Evolutionary conservation across 768 basidiomycete species (phyloP).

Genomic region (Tricholoma saponaceum): DNA sequence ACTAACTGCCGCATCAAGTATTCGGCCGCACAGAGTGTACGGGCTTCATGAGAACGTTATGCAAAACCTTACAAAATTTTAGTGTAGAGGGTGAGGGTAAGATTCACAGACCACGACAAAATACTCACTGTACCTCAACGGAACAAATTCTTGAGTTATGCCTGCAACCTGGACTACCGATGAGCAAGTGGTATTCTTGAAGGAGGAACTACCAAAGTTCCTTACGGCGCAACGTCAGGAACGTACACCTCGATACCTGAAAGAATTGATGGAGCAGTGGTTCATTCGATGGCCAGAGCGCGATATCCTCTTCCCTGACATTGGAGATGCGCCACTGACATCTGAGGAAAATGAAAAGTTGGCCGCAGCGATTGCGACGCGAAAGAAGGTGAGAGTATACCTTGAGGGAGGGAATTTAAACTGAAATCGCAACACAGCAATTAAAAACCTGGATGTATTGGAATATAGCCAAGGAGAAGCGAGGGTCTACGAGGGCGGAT

Average conservation of each 20-base stretch:
- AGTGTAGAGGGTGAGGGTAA: not conserved
- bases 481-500: not conserved
- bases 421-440: not conserved
- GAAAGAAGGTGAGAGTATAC: not conserved
- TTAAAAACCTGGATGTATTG: not conserved
- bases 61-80: not conserved
- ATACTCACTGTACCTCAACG: not conserved
- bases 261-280: not conserved
- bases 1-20: not conserved
- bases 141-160: not conserved
- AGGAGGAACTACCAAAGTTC: conserved; percentile 1
- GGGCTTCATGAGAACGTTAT: not conserved
- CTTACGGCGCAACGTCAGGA: not conserved
- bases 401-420: not conserved
- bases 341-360: not conserved
- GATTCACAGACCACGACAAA: not conserved
- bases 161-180: not conserved
- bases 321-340: not conserved
- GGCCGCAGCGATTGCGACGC: not conserved
- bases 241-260: not conserved
- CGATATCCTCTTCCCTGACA: not conserved
- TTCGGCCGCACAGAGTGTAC: not conserved
- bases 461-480: not conserved
- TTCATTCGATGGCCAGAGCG: not conserved
- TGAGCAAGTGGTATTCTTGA: not conserved